Evolutionary conservation across 2,329 filamentous ascomycete species (phyloP), one percentile per base, ranked within the genome.

Genomic region (Furcasterigmium sp.): DNA sequence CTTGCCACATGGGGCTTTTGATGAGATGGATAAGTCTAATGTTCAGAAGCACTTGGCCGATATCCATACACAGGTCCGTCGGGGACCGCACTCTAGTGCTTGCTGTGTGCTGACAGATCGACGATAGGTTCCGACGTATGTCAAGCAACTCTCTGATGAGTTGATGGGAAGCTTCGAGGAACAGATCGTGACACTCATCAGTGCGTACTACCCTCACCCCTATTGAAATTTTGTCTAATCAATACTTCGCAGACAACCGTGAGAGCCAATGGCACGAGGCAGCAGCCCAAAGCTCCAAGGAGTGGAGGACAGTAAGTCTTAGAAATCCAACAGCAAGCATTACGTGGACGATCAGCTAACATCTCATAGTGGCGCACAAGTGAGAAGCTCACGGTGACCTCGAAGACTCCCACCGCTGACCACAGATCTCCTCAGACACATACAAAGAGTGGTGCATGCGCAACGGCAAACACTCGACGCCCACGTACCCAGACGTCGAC

Each of bases 401-500:
- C 17, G 7, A 59, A 56, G 35, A 23, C 57, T 60, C n/a, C n/a
- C 35, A 37, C 8, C 5, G 37, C 37, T 38, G n/a, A 38, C 37
- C 8, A 20, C 8, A 14, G 2, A 15, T n/a, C n/a, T 23, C 20
- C n/a, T 15, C 21, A 38, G 37, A 28, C 15, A 29, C 37, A 39
- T 61, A 58, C 44, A 53, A 59, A 14, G 56, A 56, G 3, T 61
- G 57, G 59, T 61, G 59, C 35, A 32, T 42, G 0, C 52, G 56
- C 19, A 53, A 58, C 9, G 59, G 59, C 2, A 35, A 55, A 11
- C 53, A 62, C 34, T 5, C 25, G 14, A 59, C 56, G 1, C 0
- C 9, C 5, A 52, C 46, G 3, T 47, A 47, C 1, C 44, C 17
- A 1, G 42, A 18, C n/a, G 42, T 54, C 13, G 52, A 62, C 30